phyloP scores from a whole-genome alignment of 306 rosid species.

The Cyamopsis tetragonoloba region DNA sequence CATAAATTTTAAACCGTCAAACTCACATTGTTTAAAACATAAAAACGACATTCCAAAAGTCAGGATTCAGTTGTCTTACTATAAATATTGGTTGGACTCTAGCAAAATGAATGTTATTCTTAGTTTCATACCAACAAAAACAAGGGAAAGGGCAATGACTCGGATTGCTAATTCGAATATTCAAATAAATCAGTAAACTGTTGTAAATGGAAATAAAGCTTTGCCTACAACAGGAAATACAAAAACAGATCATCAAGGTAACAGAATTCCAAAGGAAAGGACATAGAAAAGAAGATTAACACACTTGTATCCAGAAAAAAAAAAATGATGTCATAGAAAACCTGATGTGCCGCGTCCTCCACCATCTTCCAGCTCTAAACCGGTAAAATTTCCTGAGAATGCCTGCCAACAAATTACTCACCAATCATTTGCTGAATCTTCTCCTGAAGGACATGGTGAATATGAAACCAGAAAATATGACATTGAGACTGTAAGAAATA shows the following conservation, averaged over 20 bases:
- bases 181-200: background rate
- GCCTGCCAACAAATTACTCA: constrained; percentile 55
- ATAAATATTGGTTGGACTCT: constrained; percentile 7
- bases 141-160: background rate
- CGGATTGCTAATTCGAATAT: background rate
- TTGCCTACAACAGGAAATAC: background rate
- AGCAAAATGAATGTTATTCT: background rate
- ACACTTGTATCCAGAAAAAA: background rate
- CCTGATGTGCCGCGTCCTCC: constrained; percentile 99
- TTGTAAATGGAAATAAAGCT: background rate
- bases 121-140: background rate
- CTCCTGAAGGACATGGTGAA: background rate
- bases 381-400: constrained; percentile 80
- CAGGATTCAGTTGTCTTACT: background rate
- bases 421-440: constrained; percentile 18
- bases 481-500: background rate
- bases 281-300: background rate
- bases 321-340: background rate
- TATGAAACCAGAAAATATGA: background rate
- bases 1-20: background rate
- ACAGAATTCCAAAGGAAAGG: background rate
- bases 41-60: background rate
- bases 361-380: constrained; percentile 97
- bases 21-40: background rate
- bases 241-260: background rate